Evolutionary conservation across 106 monocot species (phyloP), one percentile per base, ranked within the genome.

Genomic region (Narthecium ossifragum): DNA sequence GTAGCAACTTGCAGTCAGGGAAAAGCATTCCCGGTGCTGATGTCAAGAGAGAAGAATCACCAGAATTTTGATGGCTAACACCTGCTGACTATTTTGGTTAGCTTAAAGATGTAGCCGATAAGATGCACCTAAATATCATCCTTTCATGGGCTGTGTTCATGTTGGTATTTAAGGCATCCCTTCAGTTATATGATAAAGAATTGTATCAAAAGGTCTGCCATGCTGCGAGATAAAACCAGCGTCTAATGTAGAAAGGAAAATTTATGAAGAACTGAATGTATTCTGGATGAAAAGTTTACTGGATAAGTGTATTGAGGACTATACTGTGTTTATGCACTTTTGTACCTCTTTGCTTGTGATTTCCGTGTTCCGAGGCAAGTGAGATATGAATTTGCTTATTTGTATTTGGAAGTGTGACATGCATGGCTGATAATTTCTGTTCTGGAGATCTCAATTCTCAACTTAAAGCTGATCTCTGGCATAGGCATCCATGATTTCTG

Each of bases 381-480:
- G 5, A 37, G 36, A 6, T 6, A 6, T 37, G 36, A 37, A 37
- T n/a, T n/a, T n/a, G 36, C 36, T 37, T 6, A 5, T 11, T 6
- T 37, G 7, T 37, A 37, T 37, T 6, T 37, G 11, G 36, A 37
- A 37, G 36, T 6, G 12, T 26, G 22, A 27, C 22, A 20, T 0
- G 52, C 26, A 26, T 53, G 26, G 24, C 26, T 53, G 38, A 39
- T 37, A 37, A 37, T 37, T 37, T 6, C 11, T 37, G 11, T 6
- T 6, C 5, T 37, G 11, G 36, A 11, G 36, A 6, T 37, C 11
- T 37, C 11, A 6, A 24, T 24, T 51, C 49, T 48, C 71, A 18
- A 68, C 67, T 1, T 77, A 67, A 0, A 70, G 65, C n/a, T n/a
- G 27, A 77, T 92, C 36, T 55, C 80, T 4, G 71, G 52, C 72